phyloP scores from a whole-genome alignment of 108 stramenopile genomes.

The Pseudonitzschia pungens region DNA sequence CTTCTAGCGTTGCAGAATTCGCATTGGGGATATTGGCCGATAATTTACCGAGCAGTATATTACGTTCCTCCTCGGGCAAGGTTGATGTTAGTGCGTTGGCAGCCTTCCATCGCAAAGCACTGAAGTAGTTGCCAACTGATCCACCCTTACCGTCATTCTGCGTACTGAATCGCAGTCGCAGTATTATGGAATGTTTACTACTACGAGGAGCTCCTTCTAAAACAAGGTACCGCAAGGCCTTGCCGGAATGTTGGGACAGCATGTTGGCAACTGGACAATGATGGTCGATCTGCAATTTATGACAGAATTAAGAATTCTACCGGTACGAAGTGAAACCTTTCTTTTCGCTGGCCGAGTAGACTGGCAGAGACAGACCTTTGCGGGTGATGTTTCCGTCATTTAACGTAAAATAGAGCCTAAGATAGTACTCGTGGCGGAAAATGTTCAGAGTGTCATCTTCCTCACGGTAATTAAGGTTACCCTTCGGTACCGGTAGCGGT shows the following conservation, averaged over 20 bases:
- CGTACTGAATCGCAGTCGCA: neutral
- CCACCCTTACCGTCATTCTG: neutral
- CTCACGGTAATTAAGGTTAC: too few species aligned
- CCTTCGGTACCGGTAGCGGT: too few species aligned
- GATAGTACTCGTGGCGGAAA: too few species aligned
- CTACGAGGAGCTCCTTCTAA: neutral
- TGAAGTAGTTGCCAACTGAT: constrained; percentile 22
- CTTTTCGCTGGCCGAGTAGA: too few species aligned
- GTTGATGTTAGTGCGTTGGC: constrained; percentile 32
- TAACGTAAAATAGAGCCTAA: too few species aligned
- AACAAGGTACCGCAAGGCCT: neutral
- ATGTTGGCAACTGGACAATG: neutral
- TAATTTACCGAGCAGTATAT: constrained; percentile 23
- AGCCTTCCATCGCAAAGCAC: constrained; percentile 33
- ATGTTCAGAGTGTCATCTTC: too few species aligned
- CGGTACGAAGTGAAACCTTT: too few species aligned
- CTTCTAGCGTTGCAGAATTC: neutral
- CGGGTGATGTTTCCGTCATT: too few species aligned
- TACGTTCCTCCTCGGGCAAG: constrained; percentile 39
- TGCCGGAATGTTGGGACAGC: neutral
- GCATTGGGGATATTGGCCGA: neutral
- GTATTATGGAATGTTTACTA: neutral
- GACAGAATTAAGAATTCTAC: too few species aligned
- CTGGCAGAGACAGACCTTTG: too few species aligned
- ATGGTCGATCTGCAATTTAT: too few species aligned